phyloP scores from a whole-genome alignment of 768 basidiomycete genomes.

The Collybiopsis luxurians region DNA sequence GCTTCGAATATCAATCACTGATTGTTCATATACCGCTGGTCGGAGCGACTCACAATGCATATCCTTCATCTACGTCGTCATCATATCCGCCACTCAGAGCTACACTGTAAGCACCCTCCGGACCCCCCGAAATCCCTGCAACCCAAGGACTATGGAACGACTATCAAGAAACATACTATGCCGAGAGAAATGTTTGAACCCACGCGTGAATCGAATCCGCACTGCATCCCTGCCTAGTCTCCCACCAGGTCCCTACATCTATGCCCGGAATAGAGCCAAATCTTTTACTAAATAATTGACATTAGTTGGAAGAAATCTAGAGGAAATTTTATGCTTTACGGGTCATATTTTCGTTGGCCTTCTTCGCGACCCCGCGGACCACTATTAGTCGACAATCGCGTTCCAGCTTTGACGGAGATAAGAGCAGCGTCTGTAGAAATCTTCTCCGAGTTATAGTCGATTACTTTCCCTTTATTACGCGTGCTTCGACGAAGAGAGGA shows the following conservation, averaged over 20 bases:
- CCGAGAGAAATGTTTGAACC: conserved; percentile 25
- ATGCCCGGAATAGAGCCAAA: conserved; percentile 82
- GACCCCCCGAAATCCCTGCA: conserved; percentile 70
- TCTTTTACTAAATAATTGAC: conserved; percentile 49
- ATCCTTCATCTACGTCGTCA: conserved; percentile 80
- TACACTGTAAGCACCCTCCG: conserved; percentile 76
- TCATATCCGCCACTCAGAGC: conserved; percentile 89
- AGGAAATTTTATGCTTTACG: conserved; percentile 34
- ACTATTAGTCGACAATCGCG: conserved; percentile 31
- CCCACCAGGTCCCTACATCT: conserved; percentile 83
- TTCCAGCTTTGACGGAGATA: conserved; percentile 34
- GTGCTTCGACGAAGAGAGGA: conserved; percentile 56
- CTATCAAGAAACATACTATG: conserved; percentile 8
- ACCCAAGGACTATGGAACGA: conserved; percentile 64
- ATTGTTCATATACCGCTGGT: background rate
- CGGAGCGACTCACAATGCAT: conserved; percentile 65
- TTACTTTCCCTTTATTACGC: conserved; percentile 56
- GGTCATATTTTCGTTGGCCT: conserved; percentile 40
- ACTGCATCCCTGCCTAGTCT: conserved; percentile 66
- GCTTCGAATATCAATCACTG: conserved; percentile 31
- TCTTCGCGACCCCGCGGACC: conserved; percentile 35
- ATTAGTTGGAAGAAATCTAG: background rate
- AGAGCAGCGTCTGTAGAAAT: conserved; percentile 30
- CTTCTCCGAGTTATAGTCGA: conserved; percentile 53
- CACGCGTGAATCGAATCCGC: conserved; percentile 83